These are phyloP conservation scores for Dissophora ornata DNA, from an alignment of 192 early-diverging fungal genomes.

Conservation along the genomic window DNA sequence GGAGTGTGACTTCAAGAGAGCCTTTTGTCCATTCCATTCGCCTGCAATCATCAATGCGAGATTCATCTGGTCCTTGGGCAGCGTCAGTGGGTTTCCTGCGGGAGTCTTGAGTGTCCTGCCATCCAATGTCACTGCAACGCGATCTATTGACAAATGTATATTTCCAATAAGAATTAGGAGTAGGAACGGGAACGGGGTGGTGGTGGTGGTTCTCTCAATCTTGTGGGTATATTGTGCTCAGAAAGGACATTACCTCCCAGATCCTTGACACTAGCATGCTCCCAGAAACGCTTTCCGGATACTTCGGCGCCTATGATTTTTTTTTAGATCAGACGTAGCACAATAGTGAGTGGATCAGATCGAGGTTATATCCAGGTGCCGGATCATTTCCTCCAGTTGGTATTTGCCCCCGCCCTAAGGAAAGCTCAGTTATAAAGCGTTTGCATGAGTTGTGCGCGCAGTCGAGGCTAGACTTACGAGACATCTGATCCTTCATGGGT, in stretches of 20 bases:
- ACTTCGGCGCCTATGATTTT: constrained; percentile 56
- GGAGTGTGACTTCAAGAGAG: constrained; percentile 82
- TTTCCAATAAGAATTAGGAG: neutral
- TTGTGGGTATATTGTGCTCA: no score
- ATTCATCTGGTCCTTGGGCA: constrained; percentile 66
- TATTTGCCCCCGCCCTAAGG: no score
- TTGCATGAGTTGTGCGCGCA: no score
- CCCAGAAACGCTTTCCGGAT: constrained; percentile 74
- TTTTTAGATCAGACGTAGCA: neutral
- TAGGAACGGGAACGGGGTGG: no score
- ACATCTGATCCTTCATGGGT: constrained; percentile 31
- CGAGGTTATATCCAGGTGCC: no score
- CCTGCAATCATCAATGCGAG: constrained; percentile 87
- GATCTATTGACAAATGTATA: no score
- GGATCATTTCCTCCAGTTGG: no score
- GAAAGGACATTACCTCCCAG: constrained; percentile 52
- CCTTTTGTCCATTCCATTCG: constrained; percentile 94
- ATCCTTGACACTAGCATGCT: constrained; percentile 60
- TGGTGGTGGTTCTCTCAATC: no score
- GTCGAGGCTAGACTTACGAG: constrained; percentile 19
- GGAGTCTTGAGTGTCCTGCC: constrained; percentile 87
- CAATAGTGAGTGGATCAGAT: neutral
- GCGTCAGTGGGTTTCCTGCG: constrained; percentile 70
- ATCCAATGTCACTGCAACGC: constrained; percentile 75
- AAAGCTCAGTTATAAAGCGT: no score